phyloP scores from a whole-genome alignment of 139 green algal species.

The Volvox reticuliferus region DNA sequence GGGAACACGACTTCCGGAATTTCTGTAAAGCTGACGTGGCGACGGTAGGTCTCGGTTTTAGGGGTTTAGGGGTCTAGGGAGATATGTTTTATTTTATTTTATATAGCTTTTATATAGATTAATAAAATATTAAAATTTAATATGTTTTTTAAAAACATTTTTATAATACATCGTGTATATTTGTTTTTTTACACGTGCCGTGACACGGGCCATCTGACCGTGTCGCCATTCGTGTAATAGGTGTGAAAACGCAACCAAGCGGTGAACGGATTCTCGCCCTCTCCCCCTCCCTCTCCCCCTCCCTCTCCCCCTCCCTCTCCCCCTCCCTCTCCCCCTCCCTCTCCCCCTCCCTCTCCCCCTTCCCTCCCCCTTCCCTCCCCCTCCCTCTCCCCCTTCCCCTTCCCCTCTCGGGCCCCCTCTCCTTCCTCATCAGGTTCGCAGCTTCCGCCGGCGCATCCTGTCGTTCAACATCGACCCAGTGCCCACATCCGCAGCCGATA shows the following conservation, averaged over 20 bases:
- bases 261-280: too few species aligned
- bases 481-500: neutral
- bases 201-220: too few species aligned
- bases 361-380: neutral
- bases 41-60: too few species aligned
- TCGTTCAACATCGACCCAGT: conserved; percentile 62
- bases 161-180: too few species aligned
- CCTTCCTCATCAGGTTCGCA: conserved; percentile 61
- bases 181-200: too few species aligned
- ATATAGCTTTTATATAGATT: too few species aligned
- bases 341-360: neutral
- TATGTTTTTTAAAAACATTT: too few species aligned
- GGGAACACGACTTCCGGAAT: conserved; percentile 96
- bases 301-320: too few species aligned
- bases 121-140: too few species aligned
- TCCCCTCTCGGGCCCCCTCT: neutral
- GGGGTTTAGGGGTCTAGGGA: neutral
- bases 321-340: neutral
- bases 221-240: too few species aligned
- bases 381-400: neutral
- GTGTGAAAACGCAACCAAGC: too few species aligned
- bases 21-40: conserved; percentile 91
- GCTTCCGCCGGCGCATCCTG: conserved; percentile 75
- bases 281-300: neutral
- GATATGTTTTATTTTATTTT: too few species aligned